Conservation (phyloP, 257 asterid genomes). For the Oldenlandia corymbosa region DNA sequence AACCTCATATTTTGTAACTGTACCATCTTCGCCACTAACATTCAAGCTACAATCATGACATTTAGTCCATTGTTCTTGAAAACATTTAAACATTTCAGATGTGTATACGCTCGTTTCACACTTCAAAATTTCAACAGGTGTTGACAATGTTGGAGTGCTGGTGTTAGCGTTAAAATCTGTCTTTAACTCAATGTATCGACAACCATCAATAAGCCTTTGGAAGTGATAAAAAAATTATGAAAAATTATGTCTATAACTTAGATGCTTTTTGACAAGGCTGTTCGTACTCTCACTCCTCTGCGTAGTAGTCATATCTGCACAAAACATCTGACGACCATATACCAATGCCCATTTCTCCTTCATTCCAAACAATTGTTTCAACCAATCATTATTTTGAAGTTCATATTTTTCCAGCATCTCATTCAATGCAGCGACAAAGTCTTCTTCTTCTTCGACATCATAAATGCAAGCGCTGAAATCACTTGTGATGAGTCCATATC, state of each 20-base stretch:
- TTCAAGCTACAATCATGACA: background rate
- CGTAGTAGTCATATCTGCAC: background rate
- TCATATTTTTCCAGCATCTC: background rate
- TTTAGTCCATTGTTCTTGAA: background rate
- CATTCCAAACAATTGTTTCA: background rate
- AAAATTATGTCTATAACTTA: background rate
- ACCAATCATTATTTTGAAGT: background rate
- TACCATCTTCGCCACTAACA: background rate
- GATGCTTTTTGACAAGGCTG: background rate
- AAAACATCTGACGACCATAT: no score
- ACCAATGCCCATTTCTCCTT: background rate
- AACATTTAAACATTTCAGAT: background rate
- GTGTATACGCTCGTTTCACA: no score
- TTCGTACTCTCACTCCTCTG: background rate
- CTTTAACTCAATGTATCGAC: background rate
- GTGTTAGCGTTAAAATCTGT: background rate
- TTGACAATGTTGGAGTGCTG: background rate
- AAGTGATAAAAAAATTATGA: background rate
- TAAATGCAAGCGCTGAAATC: background rate
- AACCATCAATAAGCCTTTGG: background rate
- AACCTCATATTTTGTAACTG: background rate
- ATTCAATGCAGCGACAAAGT: background rate
- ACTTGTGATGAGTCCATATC: no score
- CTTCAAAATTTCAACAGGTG: background rate
- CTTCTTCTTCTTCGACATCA: background rate